A percentile compares a stretch with the other conserved stretches of the same genome.
Conservation (phyloP, 352 stramenopile genomes). For the Blastocystis sp. region DNA sequence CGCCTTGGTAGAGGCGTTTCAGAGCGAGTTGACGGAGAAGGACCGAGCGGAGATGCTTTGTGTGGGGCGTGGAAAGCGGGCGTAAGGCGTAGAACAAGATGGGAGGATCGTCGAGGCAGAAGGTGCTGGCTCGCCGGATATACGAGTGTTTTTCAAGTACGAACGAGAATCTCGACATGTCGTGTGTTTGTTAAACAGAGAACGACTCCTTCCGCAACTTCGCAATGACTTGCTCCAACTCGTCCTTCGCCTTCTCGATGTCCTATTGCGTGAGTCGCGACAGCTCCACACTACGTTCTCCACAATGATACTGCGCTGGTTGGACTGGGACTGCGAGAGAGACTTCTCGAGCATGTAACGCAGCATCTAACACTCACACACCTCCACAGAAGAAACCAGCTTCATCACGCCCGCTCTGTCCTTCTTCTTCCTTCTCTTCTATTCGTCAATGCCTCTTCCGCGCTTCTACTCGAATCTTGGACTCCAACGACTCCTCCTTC, state of each 20-base stretch:
- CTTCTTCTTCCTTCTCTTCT: conserved; percentile 25
- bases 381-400: background rate
- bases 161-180: background rate
- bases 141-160: background rate
- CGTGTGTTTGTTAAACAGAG: background rate
- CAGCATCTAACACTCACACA: conserved; percentile 24
- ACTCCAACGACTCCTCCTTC: background rate
- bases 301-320: conserved; percentile 47
- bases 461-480: background rate
- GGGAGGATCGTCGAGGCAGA: background rate
- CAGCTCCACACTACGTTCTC: background rate
- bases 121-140: background rate
- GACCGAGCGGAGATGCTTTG: background rate
- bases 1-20: background rate
- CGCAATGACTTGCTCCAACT: background rate
- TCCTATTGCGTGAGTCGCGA: background rate
- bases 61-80: background rate
- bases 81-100: background rate
- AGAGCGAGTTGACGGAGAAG: background rate
- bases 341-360: conserved; percentile 48
- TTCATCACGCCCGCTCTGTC: conserved; percentile 43
- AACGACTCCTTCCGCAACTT: background rate
- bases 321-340: background rate
- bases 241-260: conserved; percentile 4
- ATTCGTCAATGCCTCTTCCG: background rate